Conservation (phyloP, 2,329 filamentous ascomycete species). For the Chrysoporthe deuterocubensis region DNA sequence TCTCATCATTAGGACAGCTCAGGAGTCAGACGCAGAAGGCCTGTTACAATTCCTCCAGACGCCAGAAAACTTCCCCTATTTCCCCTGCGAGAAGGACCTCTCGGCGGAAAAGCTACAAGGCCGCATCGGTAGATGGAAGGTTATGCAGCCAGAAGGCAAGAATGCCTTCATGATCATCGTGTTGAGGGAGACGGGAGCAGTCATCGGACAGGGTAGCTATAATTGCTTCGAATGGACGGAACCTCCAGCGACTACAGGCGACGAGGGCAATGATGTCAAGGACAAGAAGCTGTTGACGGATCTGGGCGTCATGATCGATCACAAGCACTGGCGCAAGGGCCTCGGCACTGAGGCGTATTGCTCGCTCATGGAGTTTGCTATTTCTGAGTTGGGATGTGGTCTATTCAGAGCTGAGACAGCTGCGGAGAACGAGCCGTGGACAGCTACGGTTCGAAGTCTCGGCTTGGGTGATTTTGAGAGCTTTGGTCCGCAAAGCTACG, state of each 20-base stretch:
- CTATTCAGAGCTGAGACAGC: constrained; percentile 12
- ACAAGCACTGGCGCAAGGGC: constrained; percentile 13
- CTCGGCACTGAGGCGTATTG: constrained; percentile 9
- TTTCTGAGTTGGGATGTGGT: constrained; percentile 8
- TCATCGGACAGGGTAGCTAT: constrained; percentile 13
- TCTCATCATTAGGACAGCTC: constrained; percentile 11
- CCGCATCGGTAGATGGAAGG: constrained; percentile 3
- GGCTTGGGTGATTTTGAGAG: background rate
- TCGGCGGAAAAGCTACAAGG: background rate
- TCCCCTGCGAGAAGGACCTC: constrained; percentile 4
- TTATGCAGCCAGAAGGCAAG: constrained; percentile 5
- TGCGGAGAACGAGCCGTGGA: constrained; percentile 4
- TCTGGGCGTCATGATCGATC: constrained; percentile 8
- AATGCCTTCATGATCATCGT: constrained; percentile 12
- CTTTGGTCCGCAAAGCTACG: background rate
- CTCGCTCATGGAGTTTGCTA: constrained; percentile 8
- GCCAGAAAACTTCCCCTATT: constrained; percentile 6
- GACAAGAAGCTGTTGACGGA: constrained; percentile 4
- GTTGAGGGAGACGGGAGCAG: constrained; percentile 3
- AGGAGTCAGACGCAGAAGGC: constrained; percentile 5
- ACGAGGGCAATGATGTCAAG: background rate
- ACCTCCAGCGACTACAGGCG: background rate
- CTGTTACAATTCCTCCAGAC: background rate
- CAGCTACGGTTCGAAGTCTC: background rate
- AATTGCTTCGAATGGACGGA: constrained; percentile 15